These are phyloP conservation scores for Aspergillus oerlinghausenensis DNA, from an alignment of 2,329 filamentous ascomycete genomes.

Conservation along the genomic window DNA sequence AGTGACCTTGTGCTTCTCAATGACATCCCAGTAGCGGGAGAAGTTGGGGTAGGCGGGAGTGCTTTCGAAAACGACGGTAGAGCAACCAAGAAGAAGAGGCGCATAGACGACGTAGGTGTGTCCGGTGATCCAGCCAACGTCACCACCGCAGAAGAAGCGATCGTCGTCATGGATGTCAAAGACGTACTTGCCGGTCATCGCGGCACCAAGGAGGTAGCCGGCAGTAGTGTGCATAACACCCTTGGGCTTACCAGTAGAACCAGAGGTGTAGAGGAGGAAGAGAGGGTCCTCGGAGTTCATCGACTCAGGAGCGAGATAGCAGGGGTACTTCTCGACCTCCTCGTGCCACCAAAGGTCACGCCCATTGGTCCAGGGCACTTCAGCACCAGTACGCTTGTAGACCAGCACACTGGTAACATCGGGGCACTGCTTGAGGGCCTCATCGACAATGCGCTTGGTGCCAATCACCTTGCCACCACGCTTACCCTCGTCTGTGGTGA, in stretches of 20 bases:
- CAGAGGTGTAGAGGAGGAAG: slow-evolving; percentile 96
- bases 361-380: slow-evolving; percentile 83
- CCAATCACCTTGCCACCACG: slow-evolving; percentile 95
- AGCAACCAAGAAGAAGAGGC: slow-evolving; percentile 83
- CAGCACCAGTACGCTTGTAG: slow-evolving; percentile 89
- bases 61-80: slow-evolving; percentile 95
- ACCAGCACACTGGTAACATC: slow-evolving; percentile 81
- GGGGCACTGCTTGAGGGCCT: slow-evolving; percentile 93
- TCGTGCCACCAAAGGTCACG: slow-evolving; percentile 98
- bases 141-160: slow-evolving; percentile 94
- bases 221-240: slow-evolving; percentile 97
- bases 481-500: slow-evolving; percentile 96
- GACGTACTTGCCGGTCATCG: slow-evolving; percentile 93
- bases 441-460: slow-evolving; percentile 98
- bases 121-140: slow-evolving; percentile 98
- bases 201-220: slow-evolving; percentile 90
- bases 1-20: slow-evolving; percentile 89
- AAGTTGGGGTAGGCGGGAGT: slow-evolving; percentile 97
- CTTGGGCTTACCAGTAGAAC: slow-evolving; percentile 97
- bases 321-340: slow-evolving; percentile 93
- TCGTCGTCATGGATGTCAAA: slow-evolving; percentile 96
- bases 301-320: slow-evolving; percentile 81
- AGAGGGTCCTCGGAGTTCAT: slow-evolving; percentile 94
- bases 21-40: slow-evolving; percentile 98
- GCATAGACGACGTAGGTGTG: slow-evolving; percentile 99